Evolutionary conservation across 2,329 filamentous ascomycete genomes (phyloP), one percentile per base, ranked within the genome.

Genomic region (Scopulariopsis brevicaulis): DNA sequence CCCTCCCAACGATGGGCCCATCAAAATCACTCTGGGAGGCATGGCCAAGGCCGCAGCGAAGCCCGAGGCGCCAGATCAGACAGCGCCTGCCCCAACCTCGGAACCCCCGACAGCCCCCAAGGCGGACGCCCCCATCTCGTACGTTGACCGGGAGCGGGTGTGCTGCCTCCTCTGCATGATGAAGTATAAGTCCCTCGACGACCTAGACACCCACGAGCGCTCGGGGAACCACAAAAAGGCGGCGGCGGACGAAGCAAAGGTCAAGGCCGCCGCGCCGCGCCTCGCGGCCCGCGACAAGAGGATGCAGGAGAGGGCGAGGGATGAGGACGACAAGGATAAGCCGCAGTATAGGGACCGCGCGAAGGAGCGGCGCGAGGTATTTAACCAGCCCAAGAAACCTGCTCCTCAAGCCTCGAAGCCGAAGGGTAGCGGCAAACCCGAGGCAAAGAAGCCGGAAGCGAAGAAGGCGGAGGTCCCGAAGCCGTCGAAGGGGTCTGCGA

Each of bases 301-400:
- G 56, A 66, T 63, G 40, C 64, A 66, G 64, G 72, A 68, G 60
- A 57, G 28, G 56, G 66, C 53, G 59, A 64, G 66, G 12, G 63
- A 63, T 24, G 63, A 65, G 12, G 65, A 65, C 11, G 63, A 61
- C 22, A 60, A 65, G 11, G 63, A 61, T 20, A 60, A 65, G 50
- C 64, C 63, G 59, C 74, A 75, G 62, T 87, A 86, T 66, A 78
- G 83, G 25, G 86, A 90, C 65, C 77, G 86, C 37, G 86, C 86
- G 6, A 84, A 81, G 64, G 85, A 89, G 68, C 78, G 86, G 20
- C 78, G 86, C 8, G 69, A 80, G 59, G 81, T 78, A 1, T 84
- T 83, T 65, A 82, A 78, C 58, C 85, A 85, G 64, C 82, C 80
- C 2, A 79, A 73, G 55, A 82, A 79, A 63, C 81, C 80, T 4